Evolutionary conservation across 345 rosid genomes (phyloP), one percentile per base, ranked within the genome.

Genomic region (Murraya koenigii): DNA sequence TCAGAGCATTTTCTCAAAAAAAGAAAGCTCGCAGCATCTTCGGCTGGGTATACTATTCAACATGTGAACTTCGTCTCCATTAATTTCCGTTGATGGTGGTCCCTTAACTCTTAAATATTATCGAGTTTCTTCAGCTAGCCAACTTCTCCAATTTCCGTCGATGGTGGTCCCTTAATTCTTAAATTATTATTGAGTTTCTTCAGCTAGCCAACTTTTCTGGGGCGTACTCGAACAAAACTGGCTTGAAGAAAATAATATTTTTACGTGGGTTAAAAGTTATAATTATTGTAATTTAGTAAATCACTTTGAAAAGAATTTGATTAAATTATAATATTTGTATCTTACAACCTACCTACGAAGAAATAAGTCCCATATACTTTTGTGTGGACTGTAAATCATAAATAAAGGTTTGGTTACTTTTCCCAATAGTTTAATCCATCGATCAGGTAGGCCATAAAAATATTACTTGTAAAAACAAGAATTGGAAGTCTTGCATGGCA

Each of bases 61-160:
- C 85, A 82, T 82, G 85, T 79, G 85, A 82, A 47, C 75, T 67
- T 60, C 75, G 80, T 79, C 85, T 64, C 44, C n/a, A 36, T 44
- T 44, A 44, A 13, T 61, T 72, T 77, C 67, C 47, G 17, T 32
- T 62, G 47, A 44, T n/a, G 7, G 65, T n/a, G 72, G 58, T 28
- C 59, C 68, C 69, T 44, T 44, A 1, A 7, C 38, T 23, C 26
- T 32, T 30, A 75, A 64, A 13, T 66, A n/a, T 76, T 26, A 17
- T 39, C 44, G 54, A 61, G 32, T 32, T 71, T 2, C 30, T n/a
- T 26, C 14, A 23, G 5, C 36, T 14, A 2, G 19, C 9, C 47
- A 41, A 3, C 49, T 41, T 11, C 49, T 41, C 10, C n/a, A 44
- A 13, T 61, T 72, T 77, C 67, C 47, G 17, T 32, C 52, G 47